phyloP scores from a whole-genome alignment of 495 filamentous ascomycete species.

The Xylaria longipes region DNA sequence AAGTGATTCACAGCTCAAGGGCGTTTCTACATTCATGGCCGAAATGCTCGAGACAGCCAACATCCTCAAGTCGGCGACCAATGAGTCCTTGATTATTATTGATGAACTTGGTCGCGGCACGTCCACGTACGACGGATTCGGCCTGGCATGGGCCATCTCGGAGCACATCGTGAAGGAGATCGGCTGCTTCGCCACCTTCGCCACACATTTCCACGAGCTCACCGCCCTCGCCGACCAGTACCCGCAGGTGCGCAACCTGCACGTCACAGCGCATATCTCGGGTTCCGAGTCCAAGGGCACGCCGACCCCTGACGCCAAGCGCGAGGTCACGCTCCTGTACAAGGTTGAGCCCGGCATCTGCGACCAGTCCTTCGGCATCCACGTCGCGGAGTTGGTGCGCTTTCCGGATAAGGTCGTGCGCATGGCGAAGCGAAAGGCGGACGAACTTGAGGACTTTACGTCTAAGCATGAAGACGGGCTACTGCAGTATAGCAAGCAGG shows the following conservation, averaged over 20 bases:
- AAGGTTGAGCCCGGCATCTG: conserved; percentile 94
- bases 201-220: conserved; percentile 98
- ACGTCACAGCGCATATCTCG: conserved; percentile 94
- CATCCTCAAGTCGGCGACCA: conserved; percentile 95
- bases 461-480: conserved; percentile 67
- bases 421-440: conserved; percentile 98
- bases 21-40: conserved; percentile 99
- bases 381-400: conserved; percentile 96
- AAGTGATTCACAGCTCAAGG: conserved; percentile 94
- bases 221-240: conserved; percentile 87
- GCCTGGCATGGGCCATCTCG: conserved; percentile 96
- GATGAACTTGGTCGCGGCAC: conserved; percentile 98
- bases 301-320: conserved; percentile 54
- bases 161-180: conserved; percentile 98
- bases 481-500: conserved; percentile 72
- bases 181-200: conserved; percentile 89
- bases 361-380: conserved; percentile 97
- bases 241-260: conserved; percentile 87
- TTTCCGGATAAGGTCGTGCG: conserved; percentile 97
- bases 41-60: conserved; percentile 99
- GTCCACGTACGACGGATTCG: conserved; percentile 98
- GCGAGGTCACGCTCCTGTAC: conserved; percentile 95
- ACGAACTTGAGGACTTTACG: conserved; percentile 96
- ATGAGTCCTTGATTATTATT: conserved; percentile 94
- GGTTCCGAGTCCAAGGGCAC: conserved; percentile 51